A percentile compares a stretch with the other conserved stretches of the same genome.
phyloP scores from a whole-genome alignment of 2,329 filamentous ascomycete genomes.

The Arachnopeziza araneosa region DNA sequence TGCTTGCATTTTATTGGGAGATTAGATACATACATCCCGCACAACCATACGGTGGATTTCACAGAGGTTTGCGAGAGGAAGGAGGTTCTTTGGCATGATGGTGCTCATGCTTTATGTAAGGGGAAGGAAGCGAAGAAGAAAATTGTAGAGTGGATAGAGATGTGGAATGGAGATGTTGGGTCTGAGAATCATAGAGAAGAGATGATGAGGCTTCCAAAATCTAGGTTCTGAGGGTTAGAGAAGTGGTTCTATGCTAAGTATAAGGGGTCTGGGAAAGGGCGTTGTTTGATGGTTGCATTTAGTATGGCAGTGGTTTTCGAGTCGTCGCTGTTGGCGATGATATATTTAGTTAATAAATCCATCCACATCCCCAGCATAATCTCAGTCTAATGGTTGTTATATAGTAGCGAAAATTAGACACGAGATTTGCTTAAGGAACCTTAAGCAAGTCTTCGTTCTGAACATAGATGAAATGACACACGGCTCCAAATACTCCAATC shows the following conservation, averaged over 20 bases:
- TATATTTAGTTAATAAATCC: background rate
- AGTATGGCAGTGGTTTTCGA: background rate
- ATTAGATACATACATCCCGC: background rate
- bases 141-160: background rate
- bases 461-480: background rate
- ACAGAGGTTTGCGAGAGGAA: background rate
- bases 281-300: background rate
- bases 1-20: slow-evolving; percentile 1
- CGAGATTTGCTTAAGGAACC: background rate
- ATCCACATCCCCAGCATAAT: background rate
- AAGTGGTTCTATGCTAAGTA: background rate
- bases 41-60: background rate
- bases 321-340: background rate
- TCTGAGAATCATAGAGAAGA: background rate
- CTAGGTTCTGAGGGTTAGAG: background rate
- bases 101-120: background rate
- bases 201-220: background rate
- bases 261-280: background rate
- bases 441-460: background rate
- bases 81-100: background rate
- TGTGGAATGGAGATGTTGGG: background rate
- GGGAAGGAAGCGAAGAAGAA: background rate
- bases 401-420: background rate
- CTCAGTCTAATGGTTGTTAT: background rate
- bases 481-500: background rate